Evolutionary conservation across 352 stramenopile genomes (phyloP), one percentile per base, ranked within the genome.

Genomic region (Globisporangium polare): DNA sequence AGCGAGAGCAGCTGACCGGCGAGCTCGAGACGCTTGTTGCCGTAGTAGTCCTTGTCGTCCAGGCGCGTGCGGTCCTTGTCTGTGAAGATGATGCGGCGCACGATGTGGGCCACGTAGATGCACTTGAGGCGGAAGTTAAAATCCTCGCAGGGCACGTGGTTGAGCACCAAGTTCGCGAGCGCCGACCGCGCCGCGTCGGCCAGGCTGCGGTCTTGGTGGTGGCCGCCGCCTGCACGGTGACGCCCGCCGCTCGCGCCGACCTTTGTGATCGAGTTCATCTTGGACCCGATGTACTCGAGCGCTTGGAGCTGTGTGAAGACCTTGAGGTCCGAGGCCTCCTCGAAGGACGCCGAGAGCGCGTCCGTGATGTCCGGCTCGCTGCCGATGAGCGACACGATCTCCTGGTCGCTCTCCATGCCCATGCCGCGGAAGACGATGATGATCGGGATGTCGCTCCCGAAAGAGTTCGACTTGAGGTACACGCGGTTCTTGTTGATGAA

Each of bases 21-120:
- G 24, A 99, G 82, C 71, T 99, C 98, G n/a, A 99, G 75, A 54
- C 98, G 88, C 77, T 99, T 99, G 78, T 99, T 99, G 24, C 97
- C 98, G 68, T 99, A 99, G 77, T 99, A 99, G 77, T 99, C 98
- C 74, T 99, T 99, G 76, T 99, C 97, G 71, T 99, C 97, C 53
- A 99, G 75, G 8, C 81, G 83, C 60, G 83, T 93, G 56, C 94
- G 78, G 65, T 96, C 84, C 66, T 89, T 90, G 69, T 95, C 85
- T 24, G 88, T 95, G 52, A 89, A 81, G 27, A 96, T 75, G 55
- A 97, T 88, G 47, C 96, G 87, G 26, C 97, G 84, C 33, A 98
- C 93, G 79, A 99, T 99, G 71, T 99, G 96, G 13, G 92, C 94
- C 24, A 99, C 89, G 76, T 99, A 99, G 66, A 99, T 98, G 45